Percentiles rank a stretch among this genome's conserved stretches.
These are phyloP conservation scores for Discostella stelligeroides DNA, from an alignment of 108 stramenopile species.

Conservation along the genomic window DNA sequence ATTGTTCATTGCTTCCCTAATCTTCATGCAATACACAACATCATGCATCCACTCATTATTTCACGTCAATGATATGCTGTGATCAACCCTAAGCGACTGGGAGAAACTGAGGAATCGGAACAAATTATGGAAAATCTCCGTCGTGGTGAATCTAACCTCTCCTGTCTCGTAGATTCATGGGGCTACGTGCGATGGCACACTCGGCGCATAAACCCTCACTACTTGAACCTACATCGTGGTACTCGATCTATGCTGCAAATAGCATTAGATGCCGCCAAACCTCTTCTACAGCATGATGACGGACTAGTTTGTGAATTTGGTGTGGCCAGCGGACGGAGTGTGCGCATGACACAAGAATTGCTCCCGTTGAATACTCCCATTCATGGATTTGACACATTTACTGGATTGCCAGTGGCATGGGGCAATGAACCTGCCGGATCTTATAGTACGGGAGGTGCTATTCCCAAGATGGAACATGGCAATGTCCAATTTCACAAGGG, in stretches of 20 bases:
- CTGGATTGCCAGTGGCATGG: slow-evolving; percentile 86
- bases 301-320: slow-evolving; percentile 90
- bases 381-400: slow-evolving; percentile 92
- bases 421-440: slow-evolving; percentile 75
- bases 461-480: slow-evolving; percentile 62
- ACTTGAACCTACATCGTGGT: slow-evolving; percentile 76
- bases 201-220: slow-evolving; percentile 46
- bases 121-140: slow-evolving; percentile 70
- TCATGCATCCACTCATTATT: neutral
- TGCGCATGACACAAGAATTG: slow-evolving; percentile 86
- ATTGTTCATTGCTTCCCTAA: too few species aligned
- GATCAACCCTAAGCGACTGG: slow-evolving; percentile 46
- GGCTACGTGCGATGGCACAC: slow-evolving; percentile 91
- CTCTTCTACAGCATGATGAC: slow-evolving; percentile 62
- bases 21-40: too few species aligned
- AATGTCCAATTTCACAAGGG: slow-evolving; percentile 81
- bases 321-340: slow-evolving; percentile 73
- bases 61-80: neutral
- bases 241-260: slow-evolving; percentile 84
- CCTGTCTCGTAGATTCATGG: slow-evolving; percentile 84
- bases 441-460: slow-evolving; percentile 78
- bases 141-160: slow-evolving; percentile 60
- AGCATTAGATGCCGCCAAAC: slow-evolving; percentile 76
- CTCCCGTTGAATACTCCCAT: slow-evolving; percentile 67
- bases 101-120: slow-evolving; percentile 69